Percentiles rank a stretch among this genome's conserved stretches.
These are phyloP conservation scores for Aspergillus carbonarius DNA, from an alignment of 2,329 filamentous ascomycete genomes.

Conservation along the genomic window DNA sequence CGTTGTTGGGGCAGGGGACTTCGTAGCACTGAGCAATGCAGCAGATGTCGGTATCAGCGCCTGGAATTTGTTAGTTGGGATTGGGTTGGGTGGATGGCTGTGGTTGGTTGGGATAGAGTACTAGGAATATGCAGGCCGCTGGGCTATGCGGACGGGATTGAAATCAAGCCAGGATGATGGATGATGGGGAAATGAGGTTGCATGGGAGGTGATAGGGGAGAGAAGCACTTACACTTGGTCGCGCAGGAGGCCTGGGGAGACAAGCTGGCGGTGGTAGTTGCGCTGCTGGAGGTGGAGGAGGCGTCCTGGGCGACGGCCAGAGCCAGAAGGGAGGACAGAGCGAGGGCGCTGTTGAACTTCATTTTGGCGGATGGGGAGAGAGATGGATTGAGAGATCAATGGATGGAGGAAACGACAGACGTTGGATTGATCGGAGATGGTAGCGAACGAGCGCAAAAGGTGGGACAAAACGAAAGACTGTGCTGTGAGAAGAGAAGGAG, in stretches of 20 bases:
- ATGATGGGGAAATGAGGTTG: background rate
- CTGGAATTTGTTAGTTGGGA: slow-evolving; percentile 26
- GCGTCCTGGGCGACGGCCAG: slow-evolving; percentile 44
- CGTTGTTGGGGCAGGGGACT: slow-evolving; percentile 53
- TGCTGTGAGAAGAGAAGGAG: slow-evolving; percentile 6
- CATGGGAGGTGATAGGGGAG: background rate
- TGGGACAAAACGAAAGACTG: slow-evolving; percentile 7
- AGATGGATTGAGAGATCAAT: background rate
- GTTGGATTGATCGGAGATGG: slow-evolving; percentile 5
- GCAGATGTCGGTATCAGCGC: slow-evolving; percentile 47
- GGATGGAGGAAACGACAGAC: slow-evolving; percentile 15
- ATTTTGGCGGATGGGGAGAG: slow-evolving; percentile 25
- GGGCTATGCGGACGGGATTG: background rate
- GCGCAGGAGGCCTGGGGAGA: slow-evolving; percentile 37
- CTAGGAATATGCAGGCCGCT: background rate
- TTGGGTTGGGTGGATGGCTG: background rate
- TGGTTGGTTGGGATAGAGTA: background rate
- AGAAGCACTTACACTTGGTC: slow-evolving; percentile 32
- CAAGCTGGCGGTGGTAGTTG: slow-evolving; percentile 35
- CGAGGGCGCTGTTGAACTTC: slow-evolving; percentile 43
- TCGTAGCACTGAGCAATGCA: slow-evolving; percentile 54
- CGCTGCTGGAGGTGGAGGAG: slow-evolving; percentile 24
- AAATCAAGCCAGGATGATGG: background rate
- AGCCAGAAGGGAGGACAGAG: slow-evolving; percentile 47
- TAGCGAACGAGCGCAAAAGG: slow-evolving; percentile 11